Evolutionary conservation across 2,329 filamentous ascomycete species (phyloP).

Genomic region (Aspergillus cejpii): DNA sequence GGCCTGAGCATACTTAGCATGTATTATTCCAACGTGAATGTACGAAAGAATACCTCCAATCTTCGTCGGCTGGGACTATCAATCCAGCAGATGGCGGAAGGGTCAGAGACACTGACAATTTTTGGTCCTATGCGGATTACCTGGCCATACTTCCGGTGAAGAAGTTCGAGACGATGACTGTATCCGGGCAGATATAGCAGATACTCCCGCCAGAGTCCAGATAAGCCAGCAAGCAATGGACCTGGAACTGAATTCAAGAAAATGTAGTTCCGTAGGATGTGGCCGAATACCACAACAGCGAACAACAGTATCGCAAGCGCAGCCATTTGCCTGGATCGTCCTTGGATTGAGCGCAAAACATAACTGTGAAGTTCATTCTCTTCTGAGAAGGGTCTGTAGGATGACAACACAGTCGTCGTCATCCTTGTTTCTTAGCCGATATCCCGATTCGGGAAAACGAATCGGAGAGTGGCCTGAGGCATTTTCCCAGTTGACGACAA

Average conservation of each 20-base stretch:
- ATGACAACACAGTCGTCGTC: neutral
- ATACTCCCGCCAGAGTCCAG: constrained; percentile 10
- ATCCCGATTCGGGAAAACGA: constrained; percentile 13
- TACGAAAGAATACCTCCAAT: constrained; percentile 2
- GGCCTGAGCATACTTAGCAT: no score
- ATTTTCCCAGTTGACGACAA: neutral
- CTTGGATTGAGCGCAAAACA: neutral
- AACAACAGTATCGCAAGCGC: constrained; percentile 8
- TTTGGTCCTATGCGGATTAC: constrained; percentile 14
- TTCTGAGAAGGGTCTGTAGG: neutral
- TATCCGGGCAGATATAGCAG: constrained; percentile 3
- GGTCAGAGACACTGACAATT: constrained; percentile 15
- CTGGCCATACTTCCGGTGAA: constrained; percentile 14
- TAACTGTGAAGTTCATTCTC: neutral
- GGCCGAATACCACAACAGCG: constrained; percentile 1
- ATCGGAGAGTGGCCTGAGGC: constrained; percentile 8
- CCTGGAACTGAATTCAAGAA: constrained; percentile 13
- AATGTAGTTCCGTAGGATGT: constrained; percentile 11
- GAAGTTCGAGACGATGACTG: constrained; percentile 3
- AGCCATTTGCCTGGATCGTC: constrained; percentile 6
- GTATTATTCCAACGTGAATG: neutral
- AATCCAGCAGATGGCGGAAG: neutral
- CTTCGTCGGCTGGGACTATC: neutral
- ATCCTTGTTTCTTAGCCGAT: constrained; percentile 10
- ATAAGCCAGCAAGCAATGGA: constrained; percentile 9